A percentile compares a stretch with the other conserved stretches of the same genome.
Evolutionary conservation across 345 rosid species (phyloP).

Genomic region (Sisymbrium altissimum): DNA sequence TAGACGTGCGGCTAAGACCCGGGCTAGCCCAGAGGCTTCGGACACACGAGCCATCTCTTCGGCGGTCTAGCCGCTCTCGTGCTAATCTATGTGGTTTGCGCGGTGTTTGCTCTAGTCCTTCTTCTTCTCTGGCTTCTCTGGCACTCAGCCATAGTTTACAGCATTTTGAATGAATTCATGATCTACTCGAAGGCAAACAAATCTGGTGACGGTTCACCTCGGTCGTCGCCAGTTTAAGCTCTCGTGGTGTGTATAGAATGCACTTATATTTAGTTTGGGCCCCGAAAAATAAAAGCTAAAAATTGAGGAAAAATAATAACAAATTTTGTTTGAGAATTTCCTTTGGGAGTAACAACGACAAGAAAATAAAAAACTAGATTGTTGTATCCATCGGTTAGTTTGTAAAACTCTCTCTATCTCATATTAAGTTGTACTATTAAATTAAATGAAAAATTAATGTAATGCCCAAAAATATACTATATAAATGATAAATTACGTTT

Average conservation of each 20-base stretch:
- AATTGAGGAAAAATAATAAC: too few species aligned
- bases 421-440: too few species aligned
- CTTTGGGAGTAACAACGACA: too few species aligned
- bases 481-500: too few species aligned
- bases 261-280: background rate
- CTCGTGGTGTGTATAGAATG: background rate
- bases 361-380: too few species aligned
- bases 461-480: too few species aligned
- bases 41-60: conserved; percentile 26
- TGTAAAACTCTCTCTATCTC: too few species aligned
- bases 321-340: too few species aligned
- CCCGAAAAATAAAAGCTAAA: background rate
- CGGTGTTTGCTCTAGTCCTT: background rate
- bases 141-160: background rate
- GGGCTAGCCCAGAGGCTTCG: too few species aligned
- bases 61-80: conserved; percentile 18
- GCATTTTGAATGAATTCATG: background rate
- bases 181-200: background rate
- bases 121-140: conserved; percentile 15
- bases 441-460: too few species aligned
- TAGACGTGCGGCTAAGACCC: too few species aligned
- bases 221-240: background rate
- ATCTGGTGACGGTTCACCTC: background rate
- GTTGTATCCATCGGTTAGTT: too few species aligned
- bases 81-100: background rate